Base-by-base conservation (phyloP, 2,329 filamentous ascomycete species). In the Delphinella strobiligena region DNA sequence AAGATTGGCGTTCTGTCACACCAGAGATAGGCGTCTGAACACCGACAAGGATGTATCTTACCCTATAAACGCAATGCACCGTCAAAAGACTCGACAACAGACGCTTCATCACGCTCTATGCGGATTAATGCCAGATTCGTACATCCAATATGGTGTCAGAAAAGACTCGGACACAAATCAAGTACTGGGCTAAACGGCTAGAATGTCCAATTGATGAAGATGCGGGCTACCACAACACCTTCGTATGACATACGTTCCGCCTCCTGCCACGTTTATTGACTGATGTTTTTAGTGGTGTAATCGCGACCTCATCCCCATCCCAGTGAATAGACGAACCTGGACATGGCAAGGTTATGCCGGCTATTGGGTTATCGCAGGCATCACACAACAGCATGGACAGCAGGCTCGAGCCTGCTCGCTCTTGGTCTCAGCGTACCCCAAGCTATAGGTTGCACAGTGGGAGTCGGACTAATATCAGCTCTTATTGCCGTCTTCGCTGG, bases 401-500 rank as follows among this genome's bases (percentile, higher is more conserved):
- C 22, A 7, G 22, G 22, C 22, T 27, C 22, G 12, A 27, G 7
- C 12, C 22, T 27, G 12, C 12, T 27, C 7, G 7, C 22, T 7
- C 49, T 59, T 2, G 52, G 52, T n/a, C 34, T 56, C 11, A 55
- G 51, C 35, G 51, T 53, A 12, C 41, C 46, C 7, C 54, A 56
- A 17, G 47, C 56, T 1, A 59, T 59, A 47, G 56, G 46, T 5
- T 44, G 49, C 15, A 51, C 58, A 37, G 56, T 57, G 9, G 57
- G 56, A 5, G 51, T 54, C 3, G 54, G 55, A 2, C 37, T 59
- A n/a, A 54, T 59, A 3, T 53, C 52, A 7, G 54, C 53, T 0
- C 42, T 58, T 18, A 50, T 59, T 27, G 55, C 55, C 4, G 54
- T 60, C 17, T 41, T 57, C 2, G 55, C 56, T 4, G 56, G 56